Percentiles rank a stretch among this genome's conserved stretches.
These are phyloP conservation scores for Trametes sanguinea DNA, from an alignment of 768 basidiomycete species.

Conservation along the genomic window DNA sequence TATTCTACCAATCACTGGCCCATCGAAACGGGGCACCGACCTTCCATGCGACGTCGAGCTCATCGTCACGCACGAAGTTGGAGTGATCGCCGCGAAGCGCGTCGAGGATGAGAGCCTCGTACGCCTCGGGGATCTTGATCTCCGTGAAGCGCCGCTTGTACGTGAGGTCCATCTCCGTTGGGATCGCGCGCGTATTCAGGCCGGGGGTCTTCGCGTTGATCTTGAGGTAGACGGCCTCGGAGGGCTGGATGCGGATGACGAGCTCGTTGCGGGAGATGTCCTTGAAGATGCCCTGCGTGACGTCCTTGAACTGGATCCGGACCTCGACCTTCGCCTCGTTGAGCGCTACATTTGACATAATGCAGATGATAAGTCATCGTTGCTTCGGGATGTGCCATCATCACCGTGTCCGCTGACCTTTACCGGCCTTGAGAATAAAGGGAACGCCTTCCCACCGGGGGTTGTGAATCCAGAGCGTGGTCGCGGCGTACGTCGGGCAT, in stretches of 20 bases:
- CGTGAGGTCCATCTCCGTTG: constrained; percentile 97
- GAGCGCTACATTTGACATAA: constrained; percentile 54
- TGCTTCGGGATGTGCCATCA: constrained; percentile 11
- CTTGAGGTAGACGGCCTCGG: constrained; percentile 96
- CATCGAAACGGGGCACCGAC: constrained; percentile 41
- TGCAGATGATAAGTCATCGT: constrained; percentile 16
- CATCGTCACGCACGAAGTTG: constrained; percentile 98
- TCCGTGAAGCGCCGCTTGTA: constrained; percentile 96
- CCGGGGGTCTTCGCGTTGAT: constrained; percentile 95
- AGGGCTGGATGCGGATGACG: constrained; percentile 95
- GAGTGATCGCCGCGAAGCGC: constrained; percentile 98
- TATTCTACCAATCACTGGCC: too few species aligned
- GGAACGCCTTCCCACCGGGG: constrained; percentile 99
- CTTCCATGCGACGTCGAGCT: constrained; percentile 98
- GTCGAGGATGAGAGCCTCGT: constrained; percentile 93
- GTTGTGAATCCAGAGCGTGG: constrained; percentile 89
- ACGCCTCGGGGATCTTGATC: constrained; percentile 92
- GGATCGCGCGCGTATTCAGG: constrained; percentile 84
- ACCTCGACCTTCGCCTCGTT: constrained; percentile 99
- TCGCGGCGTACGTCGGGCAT: constrained; percentile 94
- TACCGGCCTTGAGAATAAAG: constrained; percentile 97
- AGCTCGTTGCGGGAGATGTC: constrained; percentile 96
- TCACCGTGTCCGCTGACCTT: constrained; percentile 57
- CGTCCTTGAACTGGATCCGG: constrained; percentile 97
- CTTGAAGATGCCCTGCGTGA: constrained; percentile 94